Evolutionary conservation across 2,329 filamentous ascomycete species (phyloP).

Genomic region (Exophiala sideris): DNA sequence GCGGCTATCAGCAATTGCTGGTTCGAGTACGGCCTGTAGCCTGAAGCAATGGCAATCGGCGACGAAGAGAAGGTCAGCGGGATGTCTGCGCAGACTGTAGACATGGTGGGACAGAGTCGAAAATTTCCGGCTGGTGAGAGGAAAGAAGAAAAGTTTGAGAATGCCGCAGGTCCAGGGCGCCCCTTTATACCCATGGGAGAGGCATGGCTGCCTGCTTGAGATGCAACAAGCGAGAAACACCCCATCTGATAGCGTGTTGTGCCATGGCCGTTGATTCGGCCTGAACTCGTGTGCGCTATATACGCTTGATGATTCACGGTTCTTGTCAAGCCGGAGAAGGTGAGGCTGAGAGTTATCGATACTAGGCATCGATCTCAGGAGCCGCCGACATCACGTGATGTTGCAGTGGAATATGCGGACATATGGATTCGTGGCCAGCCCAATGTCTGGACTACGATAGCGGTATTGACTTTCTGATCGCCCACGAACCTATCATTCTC

Average conservation of each 20-base stretch:
- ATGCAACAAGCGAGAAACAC: background rate
- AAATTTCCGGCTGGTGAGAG: background rate
- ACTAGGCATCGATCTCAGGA: too few species aligned
- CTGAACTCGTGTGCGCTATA: background rate
- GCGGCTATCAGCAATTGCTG: constrained; percentile 3
- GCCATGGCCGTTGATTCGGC: background rate
- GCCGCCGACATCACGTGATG: too few species aligned
- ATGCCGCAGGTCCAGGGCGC: background rate
- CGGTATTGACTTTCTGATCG: too few species aligned
- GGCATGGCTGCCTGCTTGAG: background rate
- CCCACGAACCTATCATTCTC: too few species aligned
- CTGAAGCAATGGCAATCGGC: background rate
- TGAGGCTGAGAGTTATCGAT: too few species aligned
- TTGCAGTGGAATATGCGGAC: too few species aligned
- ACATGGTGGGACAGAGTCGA: background rate
- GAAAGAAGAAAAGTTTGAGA: background rate
- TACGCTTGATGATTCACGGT: background rate
- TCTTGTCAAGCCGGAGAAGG: too few species aligned
- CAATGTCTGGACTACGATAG: too few species aligned
- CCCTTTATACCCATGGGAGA: background rate
- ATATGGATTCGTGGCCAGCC: too few species aligned
- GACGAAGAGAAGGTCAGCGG: background rate
- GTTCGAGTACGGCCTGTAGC: background rate
- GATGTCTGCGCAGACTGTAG: background rate
- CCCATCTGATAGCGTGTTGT: background rate